Conservation (phyloP, 768 basidiomycete species). For the Sporobolomyces pararoseus region DNA sequence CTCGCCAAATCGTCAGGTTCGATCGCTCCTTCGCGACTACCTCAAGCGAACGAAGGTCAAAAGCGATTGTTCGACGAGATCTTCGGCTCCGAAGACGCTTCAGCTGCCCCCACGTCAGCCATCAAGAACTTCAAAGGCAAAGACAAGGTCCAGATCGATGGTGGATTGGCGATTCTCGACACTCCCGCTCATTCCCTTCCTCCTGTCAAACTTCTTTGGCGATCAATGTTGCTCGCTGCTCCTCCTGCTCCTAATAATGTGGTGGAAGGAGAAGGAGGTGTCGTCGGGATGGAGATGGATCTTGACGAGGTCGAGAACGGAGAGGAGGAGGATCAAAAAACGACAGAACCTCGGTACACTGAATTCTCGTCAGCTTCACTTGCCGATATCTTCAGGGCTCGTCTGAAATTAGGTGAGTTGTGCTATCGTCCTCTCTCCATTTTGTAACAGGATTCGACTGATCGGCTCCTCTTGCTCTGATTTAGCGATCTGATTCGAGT, state of each 20-base stretch:
- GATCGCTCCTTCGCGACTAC: constrained; percentile 23
- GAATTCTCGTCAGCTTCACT: constrained; percentile 9
- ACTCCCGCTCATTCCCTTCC: constrained; percentile 36
- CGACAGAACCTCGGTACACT: background rate
- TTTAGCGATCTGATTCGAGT: no score
- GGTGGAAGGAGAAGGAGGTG: background rate
- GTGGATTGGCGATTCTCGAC: constrained; percentile 6
- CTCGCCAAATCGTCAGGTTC: constrained; percentile 41
- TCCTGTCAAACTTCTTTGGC: constrained; percentile 35
- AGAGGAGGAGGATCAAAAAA: background rate
- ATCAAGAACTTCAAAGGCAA: background rate
- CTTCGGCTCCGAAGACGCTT: constrained; percentile 29
- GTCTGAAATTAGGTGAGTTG: constrained; percentile 12
- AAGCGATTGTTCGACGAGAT: constrained; percentile 43
- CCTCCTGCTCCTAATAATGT: background rate
- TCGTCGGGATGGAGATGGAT: constrained; percentile 17
- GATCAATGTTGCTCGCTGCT: constrained; percentile 19
- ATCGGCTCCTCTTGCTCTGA: no score
- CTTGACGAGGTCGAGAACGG: background rate
- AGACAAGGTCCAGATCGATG: constrained; percentile 7
- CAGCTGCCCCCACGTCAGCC: background rate
- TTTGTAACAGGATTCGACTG: no score
- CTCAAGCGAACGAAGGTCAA: constrained; percentile 9
- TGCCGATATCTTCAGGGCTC: constrained; percentile 9
- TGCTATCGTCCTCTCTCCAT: no score